These are phyloP conservation scores for Persicaria maculosa DNA, from an alignment of 148 eudicot genomes.

Conservation along the genomic window DNA sequence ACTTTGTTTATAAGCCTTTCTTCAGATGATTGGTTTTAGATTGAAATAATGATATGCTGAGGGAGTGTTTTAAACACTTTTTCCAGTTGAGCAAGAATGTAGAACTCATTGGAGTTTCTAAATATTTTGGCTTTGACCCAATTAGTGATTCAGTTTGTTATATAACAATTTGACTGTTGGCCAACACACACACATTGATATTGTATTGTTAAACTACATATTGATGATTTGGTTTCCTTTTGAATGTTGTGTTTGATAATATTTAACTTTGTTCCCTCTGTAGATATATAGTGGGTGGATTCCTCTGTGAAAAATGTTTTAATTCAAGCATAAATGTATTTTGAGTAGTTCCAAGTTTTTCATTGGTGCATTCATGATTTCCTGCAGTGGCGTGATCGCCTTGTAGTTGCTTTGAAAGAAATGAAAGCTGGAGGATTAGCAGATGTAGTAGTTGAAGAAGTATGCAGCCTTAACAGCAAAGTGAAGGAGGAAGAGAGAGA, in stretches of 20 bases:
- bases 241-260: neutral
- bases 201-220: too few species aligned
- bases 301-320: neutral
- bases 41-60: neutral
- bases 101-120: neutral
- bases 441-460: constrained; percentile 35
- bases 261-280: neutral
- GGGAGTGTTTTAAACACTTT: neutral
- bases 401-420: constrained; percentile 69
- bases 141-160: neutral
- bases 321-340: neutral
- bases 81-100: neutral
- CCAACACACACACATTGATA: neutral
- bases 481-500: constrained; percentile 33
- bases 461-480: constrained; percentile 35
- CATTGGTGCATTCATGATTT: constrained; percentile 10
- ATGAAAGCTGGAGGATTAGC: constrained; percentile 54
- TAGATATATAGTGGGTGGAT: neutral
- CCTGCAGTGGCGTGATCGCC: constrained; percentile 86
- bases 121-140: neutral
- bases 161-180: neutral
- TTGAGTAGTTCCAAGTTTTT: neutral
- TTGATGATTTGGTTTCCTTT: too few species aligned
- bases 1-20: neutral
- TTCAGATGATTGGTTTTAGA: neutral